Percentiles rank a stretch among this genome's conserved stretches.
Conservation (phyloP, 805 yeast genomes). For the Priceomyces castillae region DNA sequence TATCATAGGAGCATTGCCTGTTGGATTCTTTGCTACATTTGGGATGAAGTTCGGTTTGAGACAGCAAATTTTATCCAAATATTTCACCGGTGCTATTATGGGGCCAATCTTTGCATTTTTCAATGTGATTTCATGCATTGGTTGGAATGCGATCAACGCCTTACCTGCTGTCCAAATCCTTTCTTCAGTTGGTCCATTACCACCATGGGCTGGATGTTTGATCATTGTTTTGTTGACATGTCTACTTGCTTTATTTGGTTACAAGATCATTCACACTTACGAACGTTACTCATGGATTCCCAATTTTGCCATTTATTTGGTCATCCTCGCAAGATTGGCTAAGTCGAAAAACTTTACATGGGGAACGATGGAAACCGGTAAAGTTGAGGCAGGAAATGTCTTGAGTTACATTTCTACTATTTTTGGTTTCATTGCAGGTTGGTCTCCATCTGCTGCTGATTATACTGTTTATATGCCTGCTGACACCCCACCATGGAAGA, state of each 20-base stretch:
- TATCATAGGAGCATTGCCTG: constrained; percentile 35
- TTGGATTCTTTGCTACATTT: constrained; percentile 36
- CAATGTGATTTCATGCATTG: constrained; percentile 62
- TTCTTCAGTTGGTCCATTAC: constrained; percentile 25
- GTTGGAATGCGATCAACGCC: constrained; percentile 34
- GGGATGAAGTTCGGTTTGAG: constrained; percentile 42
- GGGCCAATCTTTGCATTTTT: constrained; percentile 61
- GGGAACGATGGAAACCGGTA: constrained; percentile 28
- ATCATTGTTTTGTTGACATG: constrained; percentile 30
- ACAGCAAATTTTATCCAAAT: constrained; percentile 31
- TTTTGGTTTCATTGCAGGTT: constrained; percentile 34
- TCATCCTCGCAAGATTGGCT: constrained; percentile 27
- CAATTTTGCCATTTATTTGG: constrained; percentile 25
- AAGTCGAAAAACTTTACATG: constrained; percentile 23
- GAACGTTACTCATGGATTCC: constrained; percentile 35
- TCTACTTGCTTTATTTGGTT: constrained; percentile 30
- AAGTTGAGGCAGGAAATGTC: constrained; percentile 26
- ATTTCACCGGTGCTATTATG: constrained; percentile 30
- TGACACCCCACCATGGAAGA: constrained; percentile 25
- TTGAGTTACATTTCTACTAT: constrained; percentile 25
- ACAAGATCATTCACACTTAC: constrained; percentile 28
- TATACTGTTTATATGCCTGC: constrained; percentile 32
- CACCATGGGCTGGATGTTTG: constrained; percentile 36
- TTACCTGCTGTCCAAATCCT: constrained; percentile 31
- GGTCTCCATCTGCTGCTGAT: constrained; percentile 34